phyloP scores from a whole-genome alignment of 176 grass and related monocot species.

The Chrysopogon serrulatus region DNA sequence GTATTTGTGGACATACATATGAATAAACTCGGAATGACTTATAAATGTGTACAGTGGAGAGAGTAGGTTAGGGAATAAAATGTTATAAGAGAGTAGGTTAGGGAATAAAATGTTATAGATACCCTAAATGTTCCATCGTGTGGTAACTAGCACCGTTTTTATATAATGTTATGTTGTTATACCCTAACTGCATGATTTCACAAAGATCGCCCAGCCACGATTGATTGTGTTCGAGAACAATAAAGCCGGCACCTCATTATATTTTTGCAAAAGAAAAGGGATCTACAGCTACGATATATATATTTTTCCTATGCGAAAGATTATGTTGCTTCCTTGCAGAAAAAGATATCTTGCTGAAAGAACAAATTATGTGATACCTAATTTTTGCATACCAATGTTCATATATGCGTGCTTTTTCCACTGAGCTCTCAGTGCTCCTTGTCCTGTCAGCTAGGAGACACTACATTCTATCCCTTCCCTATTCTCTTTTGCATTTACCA shows the following conservation, averaged over 20 bases:
- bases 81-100: neutral
- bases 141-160: neutral
- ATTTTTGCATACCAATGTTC: slow-evolving; percentile 24
- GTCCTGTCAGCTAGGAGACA: slow-evolving; percentile 37
- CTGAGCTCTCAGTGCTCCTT: slow-evolving; percentile 31
- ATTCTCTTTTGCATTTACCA: slow-evolving; percentile 23
- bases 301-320: slow-evolving; percentile 13
- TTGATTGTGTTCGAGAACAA: slow-evolving; percentile 6
- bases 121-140: neutral
- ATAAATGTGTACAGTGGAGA: too few species aligned
- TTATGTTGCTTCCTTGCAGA: neutral
- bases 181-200: neutral
- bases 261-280: neutral
- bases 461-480: slow-evolving; percentile 22
- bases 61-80: neutral
- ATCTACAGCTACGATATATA: neutral
- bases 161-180: neutral
- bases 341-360: neutral
- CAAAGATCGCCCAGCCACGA: neutral
- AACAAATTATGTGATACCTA: neutral
- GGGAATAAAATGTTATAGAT: neutral
- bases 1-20: too few species aligned
- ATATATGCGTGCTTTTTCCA: slow-evolving; percentile 23
- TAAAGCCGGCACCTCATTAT: neutral
- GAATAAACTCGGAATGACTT: too few species aligned